A percentile compares a stretch with the other conserved stretches of the same genome.
Conservation (phyloP, 2,329 filamentous ascomycete species). For the Botrytis medusae region DNA sequence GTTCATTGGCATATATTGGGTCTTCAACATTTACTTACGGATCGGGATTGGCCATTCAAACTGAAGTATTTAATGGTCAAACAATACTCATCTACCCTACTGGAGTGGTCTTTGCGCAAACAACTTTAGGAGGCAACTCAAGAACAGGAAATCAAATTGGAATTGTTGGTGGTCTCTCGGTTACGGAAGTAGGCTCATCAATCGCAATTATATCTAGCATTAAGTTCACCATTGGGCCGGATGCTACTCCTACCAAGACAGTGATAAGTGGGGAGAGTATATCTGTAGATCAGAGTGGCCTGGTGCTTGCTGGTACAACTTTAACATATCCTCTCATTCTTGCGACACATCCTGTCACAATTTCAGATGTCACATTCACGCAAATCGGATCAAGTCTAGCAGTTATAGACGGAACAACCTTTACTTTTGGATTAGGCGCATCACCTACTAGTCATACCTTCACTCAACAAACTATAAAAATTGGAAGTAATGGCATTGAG, state of each 20-base stretch:
- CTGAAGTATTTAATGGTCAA: slow-evolving; percentile 29
- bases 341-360: slow-evolving; percentile 30
- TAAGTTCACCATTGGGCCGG: slow-evolving; percentile 51
- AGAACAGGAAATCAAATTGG: slow-evolving; percentile 28
- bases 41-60: slow-evolving; percentile 24
- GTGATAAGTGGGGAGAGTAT: slow-evolving; percentile 52
- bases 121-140: slow-evolving; percentile 29
- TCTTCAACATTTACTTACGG: slow-evolving; percentile 31
- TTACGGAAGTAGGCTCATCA: slow-evolving; percentile 35
- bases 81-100: slow-evolving; percentile 31
- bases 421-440: slow-evolving; percentile 50
- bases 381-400: slow-evolving; percentile 40
- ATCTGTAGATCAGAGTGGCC: slow-evolving; percentile 51
- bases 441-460: slow-evolving; percentile 48
- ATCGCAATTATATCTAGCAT: slow-evolving; percentile 49
- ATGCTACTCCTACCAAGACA: slow-evolving; percentile 46
- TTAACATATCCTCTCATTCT: slow-evolving; percentile 31
- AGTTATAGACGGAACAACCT: slow-evolving; percentile 52
- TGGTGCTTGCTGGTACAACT: slow-evolving; percentile 38
- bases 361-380: slow-evolving; percentile 33
- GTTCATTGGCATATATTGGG: slow-evolving; percentile 28
- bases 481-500: slow-evolving; percentile 50
- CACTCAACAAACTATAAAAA: slow-evolving; percentile 51
- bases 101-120: slow-evolving; percentile 31
- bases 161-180: slow-evolving; percentile 30